These are phyloP conservation scores for Thermothelomyces thermophilus DNA, from an alignment of 2,329 filamentous ascomycete genomes.

Conservation along the genomic window DNA sequence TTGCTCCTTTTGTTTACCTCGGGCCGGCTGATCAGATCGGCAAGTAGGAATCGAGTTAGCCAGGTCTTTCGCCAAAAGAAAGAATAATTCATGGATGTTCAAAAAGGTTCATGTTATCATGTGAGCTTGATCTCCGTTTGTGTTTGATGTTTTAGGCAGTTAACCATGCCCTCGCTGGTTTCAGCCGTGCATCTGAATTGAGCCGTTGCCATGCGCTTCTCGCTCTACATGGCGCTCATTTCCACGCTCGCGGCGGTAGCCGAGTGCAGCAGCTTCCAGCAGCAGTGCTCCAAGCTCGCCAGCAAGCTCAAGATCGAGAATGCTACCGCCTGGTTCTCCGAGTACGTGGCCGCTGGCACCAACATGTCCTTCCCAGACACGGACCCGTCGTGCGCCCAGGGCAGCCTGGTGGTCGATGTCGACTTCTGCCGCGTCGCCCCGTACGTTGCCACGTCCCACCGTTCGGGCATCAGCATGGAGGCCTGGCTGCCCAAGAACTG, in stretches of 20 bases:
- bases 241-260: background rate
- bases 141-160: no score
- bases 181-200: no score
- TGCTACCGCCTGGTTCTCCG: slow-evolving; percentile 2
- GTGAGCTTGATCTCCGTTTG: no score
- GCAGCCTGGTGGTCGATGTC: slow-evolving; percentile 6
- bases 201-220: slow-evolving; percentile 1
- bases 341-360: slow-evolving; percentile 6
- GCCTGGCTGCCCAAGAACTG: slow-evolving; percentile 43
- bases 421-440: slow-evolving; percentile 28
- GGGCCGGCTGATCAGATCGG: no score
- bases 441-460: slow-evolving; percentile 28
- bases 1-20: no score
- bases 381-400: slow-evolving; percentile 10
- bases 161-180: no score
- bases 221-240: background rate
- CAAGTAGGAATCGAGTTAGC: no score
- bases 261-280: background rate
- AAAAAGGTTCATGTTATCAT: no score
- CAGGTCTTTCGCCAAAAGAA: no score
- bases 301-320: slow-evolving; percentile 1
- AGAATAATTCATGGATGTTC: no score
- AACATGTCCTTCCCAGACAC: slow-evolving; percentile 13
- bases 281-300: slow-evolving; percentile 8
- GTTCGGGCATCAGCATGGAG: slow-evolving; percentile 40